Conservation (phyloP, 257 asterid species). For the Solanum sparsipilum region DNA sequence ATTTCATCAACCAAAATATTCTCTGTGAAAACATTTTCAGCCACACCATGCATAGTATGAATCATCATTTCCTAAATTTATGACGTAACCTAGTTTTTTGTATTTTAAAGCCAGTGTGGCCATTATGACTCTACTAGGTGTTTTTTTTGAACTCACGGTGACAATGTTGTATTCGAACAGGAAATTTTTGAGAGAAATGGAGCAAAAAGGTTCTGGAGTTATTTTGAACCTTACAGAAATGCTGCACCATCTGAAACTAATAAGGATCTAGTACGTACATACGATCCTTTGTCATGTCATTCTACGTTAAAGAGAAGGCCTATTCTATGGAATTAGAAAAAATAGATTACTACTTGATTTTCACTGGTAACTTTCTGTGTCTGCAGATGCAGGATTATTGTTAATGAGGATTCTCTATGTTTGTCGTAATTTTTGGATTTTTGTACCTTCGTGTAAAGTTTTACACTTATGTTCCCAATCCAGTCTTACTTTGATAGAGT, state of each 20-base stretch:
- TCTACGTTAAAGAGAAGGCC: background rate
- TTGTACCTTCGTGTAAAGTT: background rate
- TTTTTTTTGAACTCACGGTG: background rate
- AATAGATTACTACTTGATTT: background rate
- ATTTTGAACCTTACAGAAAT: slow-evolving; percentile 50
- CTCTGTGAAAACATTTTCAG: background rate
- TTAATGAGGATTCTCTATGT: background rate
- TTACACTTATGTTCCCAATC: background rate
- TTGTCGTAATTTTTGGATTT: background rate
- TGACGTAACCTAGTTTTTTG: background rate
- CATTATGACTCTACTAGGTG: background rate
- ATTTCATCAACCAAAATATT: background rate
- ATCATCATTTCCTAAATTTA: background rate
- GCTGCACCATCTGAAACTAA: slow-evolving; percentile 32
- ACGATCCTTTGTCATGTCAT: background rate
- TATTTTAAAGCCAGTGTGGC: background rate
- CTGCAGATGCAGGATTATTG: background rate
- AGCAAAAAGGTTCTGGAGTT: slow-evolving; percentile 76
- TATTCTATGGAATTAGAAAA: background rate
- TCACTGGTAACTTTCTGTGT: background rate
- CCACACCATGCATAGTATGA: background rate
- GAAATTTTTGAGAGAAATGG: slow-evolving; percentile 60
- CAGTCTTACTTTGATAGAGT: background rate
- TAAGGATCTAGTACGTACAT: slow-evolving; percentile 36
- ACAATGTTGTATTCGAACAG: slow-evolving; percentile 32